Evolutionary conservation across 257 asterid genomes (phyloP).

Genomic region (Leptodermis oblonga): DNA sequence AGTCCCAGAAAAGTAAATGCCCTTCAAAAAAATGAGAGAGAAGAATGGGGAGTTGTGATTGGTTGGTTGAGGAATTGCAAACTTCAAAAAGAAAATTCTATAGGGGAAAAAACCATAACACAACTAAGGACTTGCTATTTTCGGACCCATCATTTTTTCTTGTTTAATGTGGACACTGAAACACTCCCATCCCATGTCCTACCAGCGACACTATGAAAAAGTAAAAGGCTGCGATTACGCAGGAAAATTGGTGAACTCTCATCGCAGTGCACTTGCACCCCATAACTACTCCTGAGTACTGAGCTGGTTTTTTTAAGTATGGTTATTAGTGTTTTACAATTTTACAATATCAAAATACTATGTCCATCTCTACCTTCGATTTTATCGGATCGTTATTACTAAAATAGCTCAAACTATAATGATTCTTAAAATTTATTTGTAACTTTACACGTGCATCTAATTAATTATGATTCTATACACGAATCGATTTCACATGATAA

Average conservation of each 20-base stretch:
- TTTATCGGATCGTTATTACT: too few relatives aligned
- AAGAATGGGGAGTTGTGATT: conserved; percentile 19
- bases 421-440: too few relatives aligned
- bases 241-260: background rate
- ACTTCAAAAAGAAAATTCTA: background rate
- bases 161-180: conserved; percentile 2
- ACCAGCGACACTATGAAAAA: conserved; percentile 1
- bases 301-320: too few relatives aligned
- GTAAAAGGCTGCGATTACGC: conserved; percentile 12
- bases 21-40: background rate
- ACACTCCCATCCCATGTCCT: conserved; percentile 4
- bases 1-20: conserved; percentile 11
- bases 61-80: conserved; percentile 14
- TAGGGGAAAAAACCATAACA: background rate
- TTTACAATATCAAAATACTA: too few relatives aligned
- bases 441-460: too few relatives aligned
- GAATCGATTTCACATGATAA: too few relatives aligned
- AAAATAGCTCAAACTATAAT: too few relatives aligned
- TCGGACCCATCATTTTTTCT: conserved; percentile 12
- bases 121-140: conserved; percentile 14
- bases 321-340: too few relatives aligned
- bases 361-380: too few relatives aligned
- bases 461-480: too few relatives aligned
- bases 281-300: too few relatives aligned
- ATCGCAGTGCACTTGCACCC: too few relatives aligned